These are phyloP conservation scores for Triticum urartu DNA, from an alignment of 176 grass and related monocot genomes.

Conservation along the genomic window DNA sequence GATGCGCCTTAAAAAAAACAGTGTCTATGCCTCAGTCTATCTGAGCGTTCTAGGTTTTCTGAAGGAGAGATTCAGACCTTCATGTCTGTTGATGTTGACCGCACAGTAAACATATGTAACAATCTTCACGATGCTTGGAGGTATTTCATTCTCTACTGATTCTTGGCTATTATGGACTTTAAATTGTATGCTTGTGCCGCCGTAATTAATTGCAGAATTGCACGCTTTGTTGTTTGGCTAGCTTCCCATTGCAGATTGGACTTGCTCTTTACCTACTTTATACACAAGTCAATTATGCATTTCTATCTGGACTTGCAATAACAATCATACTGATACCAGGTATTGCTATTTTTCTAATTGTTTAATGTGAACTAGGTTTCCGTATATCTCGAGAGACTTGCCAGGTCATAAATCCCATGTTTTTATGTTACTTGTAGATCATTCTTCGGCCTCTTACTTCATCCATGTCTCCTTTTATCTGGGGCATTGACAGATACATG, in stretches of 20 bases:
- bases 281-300: slow-evolving; percentile 95
- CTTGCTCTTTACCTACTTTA: slow-evolving; percentile 89
- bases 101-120: slow-evolving; percentile 85
- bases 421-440: not conserved
- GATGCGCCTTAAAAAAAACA: slow-evolving; percentile 38
- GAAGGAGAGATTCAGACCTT: slow-evolving; percentile 96
- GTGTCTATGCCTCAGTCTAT: slow-evolving; percentile 78
- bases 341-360: slow-evolving; percentile 33
- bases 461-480: not conserved
- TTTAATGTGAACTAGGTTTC: not conserved
- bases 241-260: slow-evolving; percentile 92
- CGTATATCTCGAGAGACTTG: not conserved
- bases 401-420: not conserved
- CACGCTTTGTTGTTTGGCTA: slow-evolving; percentile 31
- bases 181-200: not conserved
- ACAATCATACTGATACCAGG: slow-evolving; percentile 95
- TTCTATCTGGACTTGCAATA: slow-evolving; percentile 86
- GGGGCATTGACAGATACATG: not conserved
- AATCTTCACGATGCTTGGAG: slow-evolving; percentile 96
- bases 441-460: not conserved
- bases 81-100: slow-evolving; percentile 94
- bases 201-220: slow-evolving; percentile 9
- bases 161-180: not conserved
- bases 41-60: slow-evolving; percentile 90
- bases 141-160: slow-evolving; percentile 38